Conservation (phyloP, 164 flowering plant genomes). For the Santalum album region DNA sequence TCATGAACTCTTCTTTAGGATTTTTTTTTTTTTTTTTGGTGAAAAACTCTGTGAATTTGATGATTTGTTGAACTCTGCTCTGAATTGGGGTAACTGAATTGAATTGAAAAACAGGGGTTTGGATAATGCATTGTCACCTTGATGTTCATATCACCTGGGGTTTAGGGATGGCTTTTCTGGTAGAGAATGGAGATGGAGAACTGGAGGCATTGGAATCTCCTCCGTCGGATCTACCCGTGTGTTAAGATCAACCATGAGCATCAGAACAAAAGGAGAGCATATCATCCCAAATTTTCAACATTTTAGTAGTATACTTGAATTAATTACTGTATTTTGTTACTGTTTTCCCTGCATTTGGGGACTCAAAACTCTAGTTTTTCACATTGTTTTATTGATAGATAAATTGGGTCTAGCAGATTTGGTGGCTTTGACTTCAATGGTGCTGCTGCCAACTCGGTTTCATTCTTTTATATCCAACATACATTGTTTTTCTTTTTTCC, state of each 20-base stretch:
- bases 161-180: slow-evolving; percentile 66
- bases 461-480: not conserved
- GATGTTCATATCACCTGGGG: slow-evolving; percentile 82
- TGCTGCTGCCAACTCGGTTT: no score
- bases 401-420: slow-evolving; percentile 5
- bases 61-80: no score
- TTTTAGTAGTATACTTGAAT: not conserved
- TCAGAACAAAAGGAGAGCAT: not conserved
- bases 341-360: slow-evolving; percentile 30
- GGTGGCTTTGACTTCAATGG: not conserved
- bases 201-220: slow-evolving; percentile 47
- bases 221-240: slow-evolving; percentile 48
- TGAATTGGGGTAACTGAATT: not conserved
- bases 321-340: not conserved
- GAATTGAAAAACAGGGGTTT: slow-evolving; percentile 55
- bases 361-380: slow-evolving; percentile 6
- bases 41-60: no score
- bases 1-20: not conserved
- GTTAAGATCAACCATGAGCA: slow-evolving; percentile 14
- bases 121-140: slow-evolving; percentile 87
- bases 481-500: no score
- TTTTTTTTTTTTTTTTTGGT: not conserved
- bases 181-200: slow-evolving; percentile 55
- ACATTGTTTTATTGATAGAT: slow-evolving; percentile 14
- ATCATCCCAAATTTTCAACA: not conserved